These are phyloP conservation scores for Pistacia atlantica DNA, from an alignment of 345 rosid species.

Conservation along the genomic window DNA sequence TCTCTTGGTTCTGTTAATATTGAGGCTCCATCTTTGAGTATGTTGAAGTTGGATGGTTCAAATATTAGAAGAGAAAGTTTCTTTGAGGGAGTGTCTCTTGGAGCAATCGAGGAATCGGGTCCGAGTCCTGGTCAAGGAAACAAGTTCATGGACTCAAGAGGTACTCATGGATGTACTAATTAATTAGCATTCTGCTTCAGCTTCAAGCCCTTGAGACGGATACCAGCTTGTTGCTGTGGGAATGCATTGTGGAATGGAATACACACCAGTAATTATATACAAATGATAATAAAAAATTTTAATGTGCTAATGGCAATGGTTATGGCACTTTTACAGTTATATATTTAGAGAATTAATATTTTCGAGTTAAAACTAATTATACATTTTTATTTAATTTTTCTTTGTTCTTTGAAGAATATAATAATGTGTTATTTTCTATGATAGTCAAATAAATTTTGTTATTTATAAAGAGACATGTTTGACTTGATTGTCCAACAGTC, in stretches of 20 bases:
- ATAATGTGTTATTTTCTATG: too few species aligned
- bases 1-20: background rate
- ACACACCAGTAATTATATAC: background rate
- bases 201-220: slow-evolving; percentile 25
- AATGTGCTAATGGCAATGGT: too few species aligned
- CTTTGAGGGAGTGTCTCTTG: slow-evolving; percentile 1
- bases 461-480: too few species aligned
- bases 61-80: slow-evolving; percentile 3
- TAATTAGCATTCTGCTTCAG: slow-evolving; percentile 6
- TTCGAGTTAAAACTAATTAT: too few species aligned
- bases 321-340: too few species aligned
- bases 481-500: too few species aligned
- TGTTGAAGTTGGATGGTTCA: background rate
- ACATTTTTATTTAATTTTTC: too few species aligned
- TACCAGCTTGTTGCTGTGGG: background rate
- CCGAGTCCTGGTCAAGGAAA: slow-evolving; percentile 31
- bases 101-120: slow-evolving; percentile 29
- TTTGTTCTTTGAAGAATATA: too few species aligned
- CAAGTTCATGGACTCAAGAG: background rate
- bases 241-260: background rate
- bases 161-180: slow-evolving; percentile 6
- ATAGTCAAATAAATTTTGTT: too few species aligned
- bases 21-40: slow-evolving; percentile 14
- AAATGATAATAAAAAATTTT: too few species aligned
- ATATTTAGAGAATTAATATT: too few species aligned